phyloP scores from a whole-genome alignment of 2,329 filamentous ascomycete genomes.

The Coniochaeta sp. region DNA sequence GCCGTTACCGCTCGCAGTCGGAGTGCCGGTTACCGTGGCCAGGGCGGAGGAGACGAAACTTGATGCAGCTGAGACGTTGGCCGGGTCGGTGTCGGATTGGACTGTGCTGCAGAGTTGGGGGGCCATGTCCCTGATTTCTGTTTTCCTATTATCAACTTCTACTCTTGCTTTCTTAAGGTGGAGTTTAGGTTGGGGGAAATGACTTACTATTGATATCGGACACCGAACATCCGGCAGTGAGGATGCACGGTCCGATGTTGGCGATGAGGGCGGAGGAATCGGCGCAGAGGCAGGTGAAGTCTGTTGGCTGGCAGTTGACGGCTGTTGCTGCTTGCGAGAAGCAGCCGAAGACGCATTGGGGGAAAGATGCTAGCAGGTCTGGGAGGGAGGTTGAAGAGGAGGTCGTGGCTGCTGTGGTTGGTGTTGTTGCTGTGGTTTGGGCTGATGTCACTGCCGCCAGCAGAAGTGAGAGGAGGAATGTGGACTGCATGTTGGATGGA shows the following conservation, averaged over 20 bases:
- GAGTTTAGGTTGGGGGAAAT: background rate
- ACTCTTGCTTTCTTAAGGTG: background rate
- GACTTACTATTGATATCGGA: conserved; percentile 4
- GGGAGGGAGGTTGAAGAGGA: conserved; percentile 10
- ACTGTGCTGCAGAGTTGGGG: conserved; percentile 10
- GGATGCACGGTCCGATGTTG: conserved; percentile 12
- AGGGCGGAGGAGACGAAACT: conserved; percentile 6
- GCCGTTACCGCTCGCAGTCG: background rate
- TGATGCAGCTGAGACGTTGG: conserved; percentile 8
- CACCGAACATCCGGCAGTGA: conserved; percentile 6
- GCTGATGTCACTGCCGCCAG: conserved; percentile 2
- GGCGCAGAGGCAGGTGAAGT: conserved; percentile 18
- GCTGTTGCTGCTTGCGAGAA: conserved; percentile 10
- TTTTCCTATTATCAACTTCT: background rate
- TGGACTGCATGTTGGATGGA: background rate
- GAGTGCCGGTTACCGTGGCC: background rate
- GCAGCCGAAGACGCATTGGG: conserved; percentile 17
- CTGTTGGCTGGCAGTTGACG: conserved; percentile 14
- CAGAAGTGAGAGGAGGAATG: background rate
- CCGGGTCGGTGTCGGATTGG: conserved; percentile 2
- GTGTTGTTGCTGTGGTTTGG: conserved; percentile 6
- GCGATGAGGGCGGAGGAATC: conserved; percentile 9
- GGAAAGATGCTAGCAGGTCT: conserved; percentile 15
- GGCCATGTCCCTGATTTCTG: conserved; percentile 6
- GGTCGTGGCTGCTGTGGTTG: conserved; percentile 4